Evolutionary conservation across 169 alveolate species (phyloP).

Genomic region (Plasmodium fragile): DNA sequence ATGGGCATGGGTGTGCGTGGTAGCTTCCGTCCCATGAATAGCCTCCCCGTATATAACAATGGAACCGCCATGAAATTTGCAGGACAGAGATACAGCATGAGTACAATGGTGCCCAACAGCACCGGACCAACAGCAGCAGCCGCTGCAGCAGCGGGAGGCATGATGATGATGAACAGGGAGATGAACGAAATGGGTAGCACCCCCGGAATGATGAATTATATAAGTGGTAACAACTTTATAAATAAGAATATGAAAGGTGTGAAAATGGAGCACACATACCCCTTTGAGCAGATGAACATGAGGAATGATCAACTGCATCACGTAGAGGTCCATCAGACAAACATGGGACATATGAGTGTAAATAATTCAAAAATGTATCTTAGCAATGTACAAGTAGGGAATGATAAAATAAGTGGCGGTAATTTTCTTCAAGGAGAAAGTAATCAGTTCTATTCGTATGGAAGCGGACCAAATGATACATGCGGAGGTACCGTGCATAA

Average conservation of each 20-base stretch:
- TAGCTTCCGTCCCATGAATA: neutral
- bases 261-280: conserved; percentile 12
- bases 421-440: neutral
- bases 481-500: neutral
- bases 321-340: neutral
- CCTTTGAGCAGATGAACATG: conserved; percentile 16
- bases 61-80: neutral
- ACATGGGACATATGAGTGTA: neutral
- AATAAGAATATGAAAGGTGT: conserved; percentile 52
- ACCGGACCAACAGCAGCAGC: too few species aligned
- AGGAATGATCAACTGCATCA: neutral
- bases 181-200: neutral
- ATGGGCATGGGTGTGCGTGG: neutral
- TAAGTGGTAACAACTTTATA: conserved; percentile 12
- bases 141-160: too few species aligned
- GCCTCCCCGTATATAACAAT: neutral
- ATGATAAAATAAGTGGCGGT: neutral
- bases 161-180: conserved; percentile 10
- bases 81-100: neutral
- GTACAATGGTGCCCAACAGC: neutral
- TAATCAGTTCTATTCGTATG: neutral
- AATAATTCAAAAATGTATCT: neutral
- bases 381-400: neutral
- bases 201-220: conserved; percentile 13
- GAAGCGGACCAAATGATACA: neutral